Base-by-base conservation (phyloP, 305 asterid species). In the Caryopteris hybrid region DNA sequence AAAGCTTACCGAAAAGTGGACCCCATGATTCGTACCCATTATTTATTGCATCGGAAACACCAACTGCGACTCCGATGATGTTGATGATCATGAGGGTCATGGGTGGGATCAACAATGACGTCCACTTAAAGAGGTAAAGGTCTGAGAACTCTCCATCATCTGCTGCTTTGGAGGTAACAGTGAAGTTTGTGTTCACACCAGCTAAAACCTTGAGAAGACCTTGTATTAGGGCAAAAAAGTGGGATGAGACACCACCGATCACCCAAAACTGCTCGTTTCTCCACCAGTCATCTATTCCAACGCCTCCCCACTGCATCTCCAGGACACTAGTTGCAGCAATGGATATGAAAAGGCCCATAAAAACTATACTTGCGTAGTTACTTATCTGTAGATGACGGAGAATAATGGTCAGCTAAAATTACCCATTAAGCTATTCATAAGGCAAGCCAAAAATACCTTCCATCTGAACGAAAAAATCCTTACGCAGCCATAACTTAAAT, bases 261-360 rank as follows among this genome's bases (percentile, higher is more conserved):
- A 93, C 99, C 99, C 99, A 93, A 76, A 93, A 93, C 84, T 93
- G 99, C 89, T 93, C 99, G 59, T 93, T 93, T 78, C 99, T 93
- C 98, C 98, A 90, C 88, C 73, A 70, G 68, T 93, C 96, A 13
- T 93, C 99, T 9, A 93, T 84, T 27, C 79, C 82, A 8, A 93
- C 99, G 7, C 91, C 85, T 27, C 99, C 97, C 99, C 99, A 93
- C 64, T 76, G 93, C 89, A 90, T 93, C 83, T 93, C 99, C 33
- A 93, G 72, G 71, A 90, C 41, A 75, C 96, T 80, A 0, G 99
- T 90, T 17, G 73, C 89, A 14, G 96, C 97, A 50, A 93, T 93
- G 69, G 84, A 85, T 75, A 90, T 78, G 69, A 92, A 92, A 17
- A 88, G 81, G 12, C 79, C 89, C 88, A 92, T 92, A 75, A 92